A percentile compares a stretch with the other conserved stretches of the same genome.
Evolutionary conservation across 2,329 filamentous ascomycete genomes (phyloP).

Genomic region (Diaporthe citrichinensis): DNA sequence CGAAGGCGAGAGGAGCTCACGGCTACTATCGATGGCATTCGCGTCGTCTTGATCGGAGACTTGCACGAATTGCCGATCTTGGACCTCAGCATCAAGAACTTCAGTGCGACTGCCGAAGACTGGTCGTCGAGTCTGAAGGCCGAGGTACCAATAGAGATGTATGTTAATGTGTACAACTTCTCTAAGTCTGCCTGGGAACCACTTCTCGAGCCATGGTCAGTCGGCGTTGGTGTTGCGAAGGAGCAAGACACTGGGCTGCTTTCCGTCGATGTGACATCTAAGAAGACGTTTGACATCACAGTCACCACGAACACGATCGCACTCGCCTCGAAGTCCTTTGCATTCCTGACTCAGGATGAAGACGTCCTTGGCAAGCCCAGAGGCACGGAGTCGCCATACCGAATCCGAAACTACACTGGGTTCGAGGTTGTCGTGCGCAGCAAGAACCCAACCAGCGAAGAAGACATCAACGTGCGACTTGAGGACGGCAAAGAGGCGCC

Average conservation of each 20-base stretch:
- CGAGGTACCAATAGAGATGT: slow-evolving; percentile 91
- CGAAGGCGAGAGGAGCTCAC: slow-evolving; percentile 80
- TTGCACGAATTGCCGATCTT: slow-evolving; percentile 95
- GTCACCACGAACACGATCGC: slow-evolving; percentile 95
- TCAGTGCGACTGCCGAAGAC: slow-evolving; percentile 86
- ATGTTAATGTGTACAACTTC: slow-evolving; percentile 98
- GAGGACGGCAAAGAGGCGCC: slow-evolving; percentile 91
- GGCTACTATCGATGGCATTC: slow-evolving; percentile 88
- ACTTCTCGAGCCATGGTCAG: slow-evolving; percentile 93
- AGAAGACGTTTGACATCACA: slow-evolving; percentile 92
- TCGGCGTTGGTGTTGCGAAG: slow-evolving; percentile 90
- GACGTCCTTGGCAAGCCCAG: slow-evolving; percentile 95
- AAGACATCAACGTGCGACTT: slow-evolving; percentile 81
- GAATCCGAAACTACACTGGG: slow-evolving; percentile 94
- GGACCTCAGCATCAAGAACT: slow-evolving; percentile 93
- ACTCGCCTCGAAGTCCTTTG: slow-evolving; percentile 90
- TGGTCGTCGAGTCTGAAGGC: slow-evolving; percentile 92
- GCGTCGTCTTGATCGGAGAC: slow-evolving; percentile 95
- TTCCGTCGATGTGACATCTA: slow-evolving; percentile 87
- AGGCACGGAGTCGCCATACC: slow-evolving; percentile 91
- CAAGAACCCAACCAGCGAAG: slow-evolving; percentile 76
- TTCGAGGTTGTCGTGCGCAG: slow-evolving; percentile 90
- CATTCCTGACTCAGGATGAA: slow-evolving; percentile 89
- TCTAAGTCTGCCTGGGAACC: slow-evolving; percentile 99
- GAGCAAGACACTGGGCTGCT: slow-evolving; percentile 82